Base-by-base conservation (phyloP, 1,284 basidiomycete genomes). In the Violaceomyces palustris region DNA sequence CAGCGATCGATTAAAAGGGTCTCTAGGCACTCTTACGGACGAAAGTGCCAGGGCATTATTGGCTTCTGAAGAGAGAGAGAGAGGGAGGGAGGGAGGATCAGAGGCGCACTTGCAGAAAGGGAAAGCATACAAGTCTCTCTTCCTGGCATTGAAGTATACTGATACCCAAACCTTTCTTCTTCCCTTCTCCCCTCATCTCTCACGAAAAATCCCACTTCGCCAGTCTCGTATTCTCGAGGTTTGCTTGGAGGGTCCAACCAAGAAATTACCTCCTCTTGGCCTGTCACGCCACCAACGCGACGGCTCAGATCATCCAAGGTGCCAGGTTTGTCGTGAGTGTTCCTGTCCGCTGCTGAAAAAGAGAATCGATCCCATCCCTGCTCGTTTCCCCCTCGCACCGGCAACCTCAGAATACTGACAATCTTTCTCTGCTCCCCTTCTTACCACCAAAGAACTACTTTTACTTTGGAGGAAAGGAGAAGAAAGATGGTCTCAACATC, bases 191-290 rank as follows among this genome's bases (percentile, higher is more conserved):
- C n/a, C n/a, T n/a, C n/a, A 22, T 21, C 35, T 36, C 7, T 10
- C n/a, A 18, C n/a, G n/a, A n/a, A n/a, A n/a, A n/a, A n/a, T 28
- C n/a, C 31, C 14, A 24, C 30, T 23, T 5, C 24, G 12, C 14
- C 45, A 60, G 56, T 4, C 44, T 55, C 32, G 69, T 72, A 35
- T 72, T 72, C 39, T 67, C 67, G 64, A 55, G 69, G 28, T 72
- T 72, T 35, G 69, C 70, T 4, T 64, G 69, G 67, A 49, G 70
- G 14, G 70, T 72, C 9, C 60, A 66, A 38, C 70, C 70, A 33
- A 42, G 70, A 17, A 72, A 72, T 46, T 62, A 69, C 50, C 61
- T 72, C 17, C 63, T 72, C 21, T 65, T 72, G 32, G 69, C 65
- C 4, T 72, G 70, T 31, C 70, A 72, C 41, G 42, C 54, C 23